Evolutionary conservation across 352 stramenopile species (phyloP).

Genomic region (Globisporangium perplexum): DNA sequence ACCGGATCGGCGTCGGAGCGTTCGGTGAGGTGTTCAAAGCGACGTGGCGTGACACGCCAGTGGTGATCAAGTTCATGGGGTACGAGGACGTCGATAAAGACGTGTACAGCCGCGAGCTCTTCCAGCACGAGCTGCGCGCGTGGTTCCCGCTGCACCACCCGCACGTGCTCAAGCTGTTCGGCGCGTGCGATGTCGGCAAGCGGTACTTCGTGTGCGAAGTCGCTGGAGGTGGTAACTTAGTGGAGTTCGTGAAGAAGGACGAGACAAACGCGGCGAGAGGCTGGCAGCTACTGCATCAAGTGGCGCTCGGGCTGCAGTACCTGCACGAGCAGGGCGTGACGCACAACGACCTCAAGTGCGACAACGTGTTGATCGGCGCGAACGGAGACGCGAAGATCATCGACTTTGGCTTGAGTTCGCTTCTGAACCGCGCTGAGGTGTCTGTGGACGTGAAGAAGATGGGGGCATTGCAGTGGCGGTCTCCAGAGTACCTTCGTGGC

Average conservation of each 20-base stretch:
- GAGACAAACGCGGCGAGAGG: background rate
- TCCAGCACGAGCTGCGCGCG: background rate
- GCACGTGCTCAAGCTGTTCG: background rate
- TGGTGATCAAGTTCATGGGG: constrained; percentile 1
- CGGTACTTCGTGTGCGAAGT: background rate
- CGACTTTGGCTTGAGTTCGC: background rate
- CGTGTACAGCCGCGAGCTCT: background rate
- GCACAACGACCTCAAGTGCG: background rate
- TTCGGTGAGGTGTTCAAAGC: background rate
- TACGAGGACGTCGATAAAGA: background rate
- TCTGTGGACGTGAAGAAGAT: background rate
- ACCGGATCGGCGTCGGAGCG: too few relatives aligned
- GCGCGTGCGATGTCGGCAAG: background rate
- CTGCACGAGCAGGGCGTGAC: background rate
- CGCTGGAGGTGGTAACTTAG: background rate
- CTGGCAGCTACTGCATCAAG: background rate
- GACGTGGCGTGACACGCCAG: background rate
- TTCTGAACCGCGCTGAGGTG: background rate
- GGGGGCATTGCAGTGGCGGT: background rate
- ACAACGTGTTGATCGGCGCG: background rate
- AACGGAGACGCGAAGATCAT: background rate
- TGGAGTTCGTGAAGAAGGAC: background rate
- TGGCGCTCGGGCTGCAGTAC: background rate
- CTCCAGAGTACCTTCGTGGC: background rate
- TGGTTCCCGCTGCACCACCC: background rate